Conservation (phyloP, 2,329 filamentous ascomycete species). For the Fusarium duplospermum region DNA sequence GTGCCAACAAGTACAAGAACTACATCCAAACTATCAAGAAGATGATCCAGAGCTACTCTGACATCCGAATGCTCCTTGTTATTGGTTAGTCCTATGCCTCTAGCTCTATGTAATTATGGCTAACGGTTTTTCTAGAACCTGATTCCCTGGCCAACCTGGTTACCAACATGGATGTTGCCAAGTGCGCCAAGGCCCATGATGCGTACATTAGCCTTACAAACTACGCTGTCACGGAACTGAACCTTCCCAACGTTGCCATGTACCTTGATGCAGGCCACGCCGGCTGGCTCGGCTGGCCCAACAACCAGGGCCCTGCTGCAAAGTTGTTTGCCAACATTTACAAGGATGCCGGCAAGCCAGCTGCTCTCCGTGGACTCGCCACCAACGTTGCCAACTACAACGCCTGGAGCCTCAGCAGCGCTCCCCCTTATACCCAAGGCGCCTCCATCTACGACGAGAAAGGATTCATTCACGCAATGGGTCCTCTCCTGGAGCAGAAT, state of each 20-base stretch:
- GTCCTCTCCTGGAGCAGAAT: constrained; percentile 65
- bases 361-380: constrained; percentile 63
- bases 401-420: constrained; percentile 54
- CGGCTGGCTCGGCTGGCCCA: constrained; percentile 69
- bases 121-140: constrained; percentile 55
- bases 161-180: constrained; percentile 64
- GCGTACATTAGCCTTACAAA: constrained; percentile 62
- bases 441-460: constrained; percentile 64
- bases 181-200: constrained; percentile 60
- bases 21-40: constrained; percentile 64
- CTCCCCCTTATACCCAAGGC: constrained; percentile 60
- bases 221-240: constrained; percentile 63
- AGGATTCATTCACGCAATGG: constrained; percentile 73
- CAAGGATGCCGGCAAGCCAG: constrained; percentile 61
- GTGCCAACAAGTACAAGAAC: constrained; percentile 64
- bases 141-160: constrained; percentile 70
- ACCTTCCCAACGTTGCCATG: constrained; percentile 68
- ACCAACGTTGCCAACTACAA: constrained; percentile 73
- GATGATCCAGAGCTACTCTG: constrained; percentile 56
- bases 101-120: accelerated
- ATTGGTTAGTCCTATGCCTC: constrained; percentile 47
- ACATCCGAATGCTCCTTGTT: constrained; percentile 58
- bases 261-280: constrained; percentile 69
- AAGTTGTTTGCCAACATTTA: constrained; percentile 60
- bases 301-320: constrained; percentile 63